Base-by-base conservation (phyloP, 257 asterid species). In the Solanum habrochaites region DNA sequence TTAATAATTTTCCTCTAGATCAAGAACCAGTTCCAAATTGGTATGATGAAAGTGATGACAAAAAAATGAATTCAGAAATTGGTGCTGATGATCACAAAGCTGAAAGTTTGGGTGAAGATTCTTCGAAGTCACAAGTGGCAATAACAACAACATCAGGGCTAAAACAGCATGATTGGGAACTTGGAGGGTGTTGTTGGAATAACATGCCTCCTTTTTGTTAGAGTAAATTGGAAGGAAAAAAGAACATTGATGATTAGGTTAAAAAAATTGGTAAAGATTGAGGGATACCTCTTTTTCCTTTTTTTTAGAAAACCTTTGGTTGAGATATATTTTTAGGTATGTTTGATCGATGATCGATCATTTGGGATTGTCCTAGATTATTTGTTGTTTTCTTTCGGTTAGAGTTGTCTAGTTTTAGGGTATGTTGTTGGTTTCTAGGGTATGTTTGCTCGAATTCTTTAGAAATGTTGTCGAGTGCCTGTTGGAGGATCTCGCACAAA, bases 1-100 rank as follows among this genome's bases (percentile, higher is more conserved):
- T 95, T 1, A 93, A 93, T 80, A 89, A 88, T 64, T 92, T 92
- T 37, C 98, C 97, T 4, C n/a, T 92, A 66, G 87, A 91, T 2
- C 70, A 64, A 11, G 94, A 88, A 10, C 92, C 93, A 12, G 89
- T 93, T 77, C 95, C 95, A 0, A 91, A 95, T 15, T 93, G 96
- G 98, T 67, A 88, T 40, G 87, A 29, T 43, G 91, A 89, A 73
- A 92, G 42, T 29, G 85, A 90, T 20, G 92, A 71, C 29, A 37
- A 32, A 70, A 72, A 64, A 8, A 89, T 81, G 3, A 42, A 69
- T 15, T 8, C 45, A 2, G 86, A 69, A 14, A 67, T 86, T 91
- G 64, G 39, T 58, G 39, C 71, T 58, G 91, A 90, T 86, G 87
- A 90, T 87, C 81, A 27, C 37, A 58, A 15, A 18, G 81, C 72